Conservation (phyloP, 805 yeast species). For the Yueomyces sinensis region DNA sequence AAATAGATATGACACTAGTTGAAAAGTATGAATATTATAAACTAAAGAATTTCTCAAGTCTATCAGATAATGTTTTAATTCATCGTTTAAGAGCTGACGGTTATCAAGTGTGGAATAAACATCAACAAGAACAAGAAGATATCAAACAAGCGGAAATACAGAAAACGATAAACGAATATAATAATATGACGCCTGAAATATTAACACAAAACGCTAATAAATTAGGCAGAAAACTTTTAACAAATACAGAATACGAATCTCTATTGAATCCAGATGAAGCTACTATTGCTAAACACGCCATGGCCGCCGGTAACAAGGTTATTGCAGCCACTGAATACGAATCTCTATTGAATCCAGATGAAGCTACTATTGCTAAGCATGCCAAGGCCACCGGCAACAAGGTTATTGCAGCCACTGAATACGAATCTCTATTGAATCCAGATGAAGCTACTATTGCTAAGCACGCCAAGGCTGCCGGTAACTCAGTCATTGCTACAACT, state of each 20-base stretch:
- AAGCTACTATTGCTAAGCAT: not conserved
- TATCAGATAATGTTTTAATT: not conserved
- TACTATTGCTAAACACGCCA: not conserved
- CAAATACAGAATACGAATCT: not conserved
- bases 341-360: not conserved
- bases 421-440: not conserved
- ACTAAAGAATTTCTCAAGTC: constrained; percentile 2
- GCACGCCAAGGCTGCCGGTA: not conserved
- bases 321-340: not conserved
- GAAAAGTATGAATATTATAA: constrained; percentile 12
- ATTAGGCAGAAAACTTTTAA: not conserved
- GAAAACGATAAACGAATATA: not conserved
- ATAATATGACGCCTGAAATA: not conserved
- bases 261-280: not conserved
- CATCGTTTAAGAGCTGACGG: not conserved
- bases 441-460: not conserved
- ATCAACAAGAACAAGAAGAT: not conserved
- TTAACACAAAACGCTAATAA: not conserved
- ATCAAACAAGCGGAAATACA: not conserved
- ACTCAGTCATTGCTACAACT: not conserved
- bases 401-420: not conserved
- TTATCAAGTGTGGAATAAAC: not conserved
- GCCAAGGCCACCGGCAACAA: not conserved
- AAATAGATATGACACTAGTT: constrained; percentile 16
- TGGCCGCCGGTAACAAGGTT: not conserved